Evolutionary conservation across 1,284 basidiomycete genomes (phyloP), one percentile per base, ranked within the genome.

Genomic region (Apiotrichum gracile): DNA sequence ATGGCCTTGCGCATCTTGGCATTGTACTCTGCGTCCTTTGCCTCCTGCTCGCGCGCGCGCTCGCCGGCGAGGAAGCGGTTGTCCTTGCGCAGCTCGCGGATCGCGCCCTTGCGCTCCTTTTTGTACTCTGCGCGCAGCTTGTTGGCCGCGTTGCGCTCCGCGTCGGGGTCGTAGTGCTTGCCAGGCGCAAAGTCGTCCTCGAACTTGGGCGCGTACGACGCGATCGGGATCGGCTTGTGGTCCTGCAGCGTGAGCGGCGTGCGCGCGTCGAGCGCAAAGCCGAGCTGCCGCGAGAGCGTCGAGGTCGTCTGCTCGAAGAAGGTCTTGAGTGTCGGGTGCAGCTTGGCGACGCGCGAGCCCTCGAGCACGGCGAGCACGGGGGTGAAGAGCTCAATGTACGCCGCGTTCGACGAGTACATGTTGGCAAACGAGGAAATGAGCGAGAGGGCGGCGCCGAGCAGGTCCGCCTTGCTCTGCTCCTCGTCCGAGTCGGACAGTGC

Each of bases 211-310:
- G 91, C 81, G 70, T 90, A 92, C 1, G 91, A 84, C 5, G 91
- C 83, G 64, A 99, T 96, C 8, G 96, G 90, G 49, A 98, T 92
- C 3, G 93, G 91, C 70, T 94, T 96, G 79, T 98, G 96, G 3
- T 87, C 82, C 78, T 99, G 96, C 27, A 98, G 80, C 13, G 80
- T 79, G 35, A 99, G 83, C 0, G 93, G 91, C 49, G 79, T 81
- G 34, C 94, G 87, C 1, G 83, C 79, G 67, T 85, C 81, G 5
- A 73, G 76, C 0, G 91, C 79, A 66, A 93, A 86, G 61, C 84
- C 85, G 54, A 96, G 78, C 48, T 90, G 77, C 24, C 85, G 82
- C 27, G 69, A 67, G 17, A 87, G 70, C 19, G 77, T 80, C 53
- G 80, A 72, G 37, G 77, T 65, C 2, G 75, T 76, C 2, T 74